Evolutionary conservation across 2,329 filamentous ascomycete genomes (phyloP).

Genomic region (Meredithiella fracta): DNA sequence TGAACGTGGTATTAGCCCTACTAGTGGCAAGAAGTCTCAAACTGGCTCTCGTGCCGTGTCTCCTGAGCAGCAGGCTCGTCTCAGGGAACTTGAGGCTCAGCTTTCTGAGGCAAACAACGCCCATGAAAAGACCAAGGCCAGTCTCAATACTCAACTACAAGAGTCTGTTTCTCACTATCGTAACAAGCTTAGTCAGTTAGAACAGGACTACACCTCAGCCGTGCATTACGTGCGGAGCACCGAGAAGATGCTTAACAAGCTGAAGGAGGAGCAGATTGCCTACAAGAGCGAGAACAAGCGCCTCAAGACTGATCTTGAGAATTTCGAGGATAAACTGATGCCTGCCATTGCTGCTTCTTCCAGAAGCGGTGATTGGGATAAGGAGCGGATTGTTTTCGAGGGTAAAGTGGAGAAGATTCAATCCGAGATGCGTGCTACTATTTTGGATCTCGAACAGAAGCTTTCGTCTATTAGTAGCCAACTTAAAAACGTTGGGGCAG

Average conservation of each 20-base stretch:
- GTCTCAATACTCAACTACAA: conserved; percentile 63
- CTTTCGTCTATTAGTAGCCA: conserved; percentile 53
- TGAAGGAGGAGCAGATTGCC: conserved; percentile 90
- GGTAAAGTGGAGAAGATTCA: conserved; percentile 54
- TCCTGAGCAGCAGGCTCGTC: conserved; percentile 60
- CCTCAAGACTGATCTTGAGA: conserved; percentile 66
- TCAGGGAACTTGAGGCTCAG: conserved; percentile 78
- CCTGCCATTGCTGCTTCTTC: conserved; percentile 22
- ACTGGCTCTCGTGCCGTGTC: conserved; percentile 56
- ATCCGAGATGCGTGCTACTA: conserved; percentile 47
- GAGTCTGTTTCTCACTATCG: conserved; percentile 81
- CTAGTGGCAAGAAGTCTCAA: conserved; percentile 42
- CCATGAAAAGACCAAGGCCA: conserved; percentile 70
- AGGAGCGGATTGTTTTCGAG: conserved; percentile 52
- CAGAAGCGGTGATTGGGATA: conserved; percentile 51
- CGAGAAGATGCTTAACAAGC: conserved; percentile 96
- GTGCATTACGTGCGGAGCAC: conserved; percentile 97
- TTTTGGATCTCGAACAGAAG: conserved; percentile 53
- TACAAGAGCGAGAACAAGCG: conserved; percentile 77
- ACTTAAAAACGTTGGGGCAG: conserved; percentile 44
- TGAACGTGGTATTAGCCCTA: conserved; percentile 72
- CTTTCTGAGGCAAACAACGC: conserved; percentile 59
- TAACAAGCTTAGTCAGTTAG: conserved; percentile 81
- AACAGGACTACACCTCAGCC: conserved; percentile 94
- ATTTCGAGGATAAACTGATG: conserved; percentile 39